Base-by-base conservation (phyloP, 371 early-diverging fungal genomes). In the Rhizopus delemar region DNA sequence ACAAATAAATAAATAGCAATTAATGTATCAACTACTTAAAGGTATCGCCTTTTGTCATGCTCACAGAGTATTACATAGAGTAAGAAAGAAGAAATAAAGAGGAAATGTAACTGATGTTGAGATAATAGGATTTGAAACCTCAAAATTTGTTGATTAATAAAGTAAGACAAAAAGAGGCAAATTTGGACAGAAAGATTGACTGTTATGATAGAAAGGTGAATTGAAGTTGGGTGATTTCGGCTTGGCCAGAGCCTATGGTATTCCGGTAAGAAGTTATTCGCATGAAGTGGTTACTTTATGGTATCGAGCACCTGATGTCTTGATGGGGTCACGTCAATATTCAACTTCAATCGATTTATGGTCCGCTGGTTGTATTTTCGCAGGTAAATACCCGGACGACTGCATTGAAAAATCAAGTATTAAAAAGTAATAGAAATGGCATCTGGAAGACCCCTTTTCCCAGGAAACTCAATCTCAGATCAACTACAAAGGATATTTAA, bases 271-370 rank as follows among this genome's bases (percentile, higher is more conserved):
- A 70, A 93, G 93, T 61, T 99, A 97, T 71, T 97, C 99, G 6
- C 93, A 96, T 70, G 99, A 99, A 78, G 92, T 93, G 8, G 93
- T 93, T 35, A 93, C 94, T 12, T 74, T 93, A 56, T 93, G 93
- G 93, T 99, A 99, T 75, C 88, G 99, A 63, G 93, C 99, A 3
- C 99, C 99, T 2, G 99, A 99, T 77, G 96, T 99, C n/a, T 71
- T 99, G 38, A 87, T 98, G 89, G 99, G 99, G 5, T 93, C 93
- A 34, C 87, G 94, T 61, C 92, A 96, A 61, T 99, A 99, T 71
- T 89, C 92, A 12, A 97, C 95, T 15, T 94, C 95, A 4, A 96
- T 99, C 62, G 99, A 99, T 79, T 85, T 99, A 41, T 99, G 99
- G 99, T 95, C 96, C 34, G 89, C 95, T 28, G 99, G 99, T 31